Base-by-base conservation (phyloP, 805 yeast genomes). In the Saccharomyces mikatae region DNA sequence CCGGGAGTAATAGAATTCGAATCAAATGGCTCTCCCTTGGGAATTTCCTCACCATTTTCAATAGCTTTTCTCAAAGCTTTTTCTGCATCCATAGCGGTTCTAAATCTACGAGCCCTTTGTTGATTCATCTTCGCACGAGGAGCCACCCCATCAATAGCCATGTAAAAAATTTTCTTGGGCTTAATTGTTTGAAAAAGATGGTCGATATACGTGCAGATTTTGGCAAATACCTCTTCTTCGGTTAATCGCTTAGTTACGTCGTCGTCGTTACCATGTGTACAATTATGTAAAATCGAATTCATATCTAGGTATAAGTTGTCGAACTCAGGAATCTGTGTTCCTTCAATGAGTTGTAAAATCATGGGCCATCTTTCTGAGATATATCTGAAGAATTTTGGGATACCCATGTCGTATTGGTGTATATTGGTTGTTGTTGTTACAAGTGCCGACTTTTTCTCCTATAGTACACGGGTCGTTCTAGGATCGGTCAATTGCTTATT, bases 141-240 rank as follows among this genome's bases (percentile, higher is more conserved):
- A 0, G 99, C 99, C 51, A 92, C 98, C 68, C 99, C 99, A 74
- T 92, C 99, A 63, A 92, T 88, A 2, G 99, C 98, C 96, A 92
- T 90, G 68, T 86, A 91, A 62, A 92, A 88, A 13, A 86, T 81
- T 67, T 89, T 80, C 63, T 87, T 78, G 8, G 99, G 99, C 68
- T 84, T 83, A 60, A 94, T 90, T 27, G 89, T 82, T 58, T 84
- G 84, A 65, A 94, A 92, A 54, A 94, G 75, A 71, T 94, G 97
- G 69, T 94, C 99, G 59, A 94, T 92, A 66, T 94, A 94, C 32
- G 88, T 86, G 74, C 91, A 92, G 49, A 94, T 90, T n/a, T 92
- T 86, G 17, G 89, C 84, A 73, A 83, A 94, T 78, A 90, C 91
- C 68, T 89, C 91, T 63, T 91, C 96, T 59, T 94, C 98, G 2